Evolutionary conservation across 208 protist species (phyloP).

Genomic region (Willaertia magna): DNA sequence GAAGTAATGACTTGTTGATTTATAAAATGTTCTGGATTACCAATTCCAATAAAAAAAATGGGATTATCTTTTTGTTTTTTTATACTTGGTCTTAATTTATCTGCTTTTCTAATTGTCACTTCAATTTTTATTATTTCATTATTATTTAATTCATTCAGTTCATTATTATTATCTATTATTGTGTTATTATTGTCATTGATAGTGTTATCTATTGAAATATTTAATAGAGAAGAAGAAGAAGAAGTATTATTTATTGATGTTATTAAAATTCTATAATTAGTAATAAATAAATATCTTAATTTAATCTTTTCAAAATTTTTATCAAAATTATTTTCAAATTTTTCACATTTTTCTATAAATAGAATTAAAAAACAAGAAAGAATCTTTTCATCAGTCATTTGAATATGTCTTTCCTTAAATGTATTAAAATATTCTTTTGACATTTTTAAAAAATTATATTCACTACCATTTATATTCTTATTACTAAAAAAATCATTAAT

Average conservation of each 20-base stretch:
- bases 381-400: neutral
- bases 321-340: neutral
- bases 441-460: neutral
- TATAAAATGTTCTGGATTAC: conserved; percentile 20
- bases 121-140: neutral
- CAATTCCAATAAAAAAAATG: conserved; percentile 18
- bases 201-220: neutral
- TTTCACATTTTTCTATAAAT: neutral
- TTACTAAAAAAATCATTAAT: neutral
- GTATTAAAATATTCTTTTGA: neutral
- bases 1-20: too few species aligned
- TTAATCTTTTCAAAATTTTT: neutral
- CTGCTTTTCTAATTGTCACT: neutral
- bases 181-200: neutral
- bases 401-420: neutral
- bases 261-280: neutral
- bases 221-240: neutral
- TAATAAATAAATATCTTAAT: neutral
- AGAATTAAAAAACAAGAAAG: neutral
- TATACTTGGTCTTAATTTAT: neutral
- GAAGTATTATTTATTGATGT: neutral
- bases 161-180: neutral
- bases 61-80: conserved; percentile 13
- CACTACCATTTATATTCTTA: neutral
- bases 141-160: neutral